Percentiles rank a stretch among this genome's conserved stretches.
These are phyloP conservation scores for Neckera pumila DNA, from an alignment of 225 moss, liverwort and hornwort species.

Conservation along the genomic window DNA sequence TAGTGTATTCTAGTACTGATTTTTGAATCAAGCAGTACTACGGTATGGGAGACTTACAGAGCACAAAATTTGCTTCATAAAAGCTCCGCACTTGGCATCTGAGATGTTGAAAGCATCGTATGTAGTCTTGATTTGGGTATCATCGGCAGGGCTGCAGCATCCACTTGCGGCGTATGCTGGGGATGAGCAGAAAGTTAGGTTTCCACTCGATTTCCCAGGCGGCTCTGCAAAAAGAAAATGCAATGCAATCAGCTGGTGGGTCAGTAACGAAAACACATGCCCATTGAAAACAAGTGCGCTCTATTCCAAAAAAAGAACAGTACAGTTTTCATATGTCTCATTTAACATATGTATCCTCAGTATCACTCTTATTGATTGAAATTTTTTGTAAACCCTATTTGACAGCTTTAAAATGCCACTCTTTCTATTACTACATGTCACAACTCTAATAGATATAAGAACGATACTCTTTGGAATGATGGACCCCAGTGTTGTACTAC, in stretches of 20 bases:
- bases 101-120: constrained; percentile 61
- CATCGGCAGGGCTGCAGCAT: constrained; percentile 54
- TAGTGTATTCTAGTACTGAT: not conserved
- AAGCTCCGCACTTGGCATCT: constrained; percentile 38
- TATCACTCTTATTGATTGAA: too few species aligned
- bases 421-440: not conserved
- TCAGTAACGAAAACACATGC: not conserved
- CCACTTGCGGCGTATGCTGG: constrained; percentile 46
- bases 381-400: not conserved
- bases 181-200: constrained; percentile 64
- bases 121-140: constrained; percentile 11
- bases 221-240: constrained; percentile 39
- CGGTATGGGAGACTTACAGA: constrained; percentile 30
- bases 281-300: not conserved
- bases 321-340: not conserved
- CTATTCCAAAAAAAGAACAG: not conserved
- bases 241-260: not conserved
- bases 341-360: not conserved
- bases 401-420: not conserved
- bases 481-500: too few species aligned
- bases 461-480: not conserved
- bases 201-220: constrained; percentile 22
- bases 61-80: constrained; percentile 73
- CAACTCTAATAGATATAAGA: not conserved
- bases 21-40: not conserved